Conservation (phyloP, 2,329 filamentous ascomycete genomes). For the Calonectria honghensis region DNA sequence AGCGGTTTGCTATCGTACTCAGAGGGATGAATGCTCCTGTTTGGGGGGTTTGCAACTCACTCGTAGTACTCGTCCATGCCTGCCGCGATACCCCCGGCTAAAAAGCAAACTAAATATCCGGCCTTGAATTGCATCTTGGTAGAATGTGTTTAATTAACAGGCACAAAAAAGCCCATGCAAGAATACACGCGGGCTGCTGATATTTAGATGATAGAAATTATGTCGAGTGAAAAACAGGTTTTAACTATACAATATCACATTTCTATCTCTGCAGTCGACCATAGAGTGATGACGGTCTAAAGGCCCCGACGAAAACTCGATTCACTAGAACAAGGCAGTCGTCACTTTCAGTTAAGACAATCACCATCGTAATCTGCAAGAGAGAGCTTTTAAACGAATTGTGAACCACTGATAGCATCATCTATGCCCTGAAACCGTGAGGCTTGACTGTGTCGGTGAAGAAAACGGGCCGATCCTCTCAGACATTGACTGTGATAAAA, state of each 20-base stretch:
- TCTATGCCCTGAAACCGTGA: neutral
- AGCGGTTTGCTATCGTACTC: neutral
- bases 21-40: neutral
- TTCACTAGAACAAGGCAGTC: neutral
- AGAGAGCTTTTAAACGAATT: neutral
- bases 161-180: neutral
- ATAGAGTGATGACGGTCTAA: neutral
- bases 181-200: neutral
- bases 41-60: neutral
- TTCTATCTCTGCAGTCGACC: neutral
- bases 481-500: neutral
- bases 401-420: neutral
- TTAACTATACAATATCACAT: neutral
- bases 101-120: neutral
- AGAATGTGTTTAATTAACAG: neutral
- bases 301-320: neutral
- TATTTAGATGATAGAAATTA: neutral
- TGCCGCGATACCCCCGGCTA: neutral
- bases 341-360: neutral
- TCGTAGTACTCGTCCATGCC: neutral
- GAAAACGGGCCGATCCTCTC: neutral
- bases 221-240: neutral
- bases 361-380: neutral
- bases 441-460: neutral
- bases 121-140: neutral